Evolutionary conservation across 352 stramenopile species (phyloP).

Genomic region (Bremia lactucae): DNA sequence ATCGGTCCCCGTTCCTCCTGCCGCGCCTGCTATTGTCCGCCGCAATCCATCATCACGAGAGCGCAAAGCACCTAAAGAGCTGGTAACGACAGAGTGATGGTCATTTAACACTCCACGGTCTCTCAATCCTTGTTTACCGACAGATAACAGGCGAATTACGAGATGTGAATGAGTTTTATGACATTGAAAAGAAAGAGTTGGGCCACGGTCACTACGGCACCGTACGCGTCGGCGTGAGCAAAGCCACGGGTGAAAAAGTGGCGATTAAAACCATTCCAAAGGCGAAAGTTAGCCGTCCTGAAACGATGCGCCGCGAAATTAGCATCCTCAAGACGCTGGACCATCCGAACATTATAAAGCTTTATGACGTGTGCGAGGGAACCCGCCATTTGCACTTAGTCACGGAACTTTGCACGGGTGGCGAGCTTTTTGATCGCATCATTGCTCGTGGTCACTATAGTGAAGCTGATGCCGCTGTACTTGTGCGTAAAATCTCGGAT

Average conservation of each 20-base stretch:
- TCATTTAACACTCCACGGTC: background rate
- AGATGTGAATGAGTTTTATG: constrained; percentile 79
- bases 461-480: constrained; percentile 90
- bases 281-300: constrained; percentile 86
- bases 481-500: constrained; percentile 95
- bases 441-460: constrained; percentile 90
- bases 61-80: constrained; percentile 56
- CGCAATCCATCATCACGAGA: constrained; percentile 38
- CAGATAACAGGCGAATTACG: constrained; percentile 78
- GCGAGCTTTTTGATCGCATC: constrained; percentile 93
- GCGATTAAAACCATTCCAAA: constrained; percentile 99
- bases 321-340: constrained; percentile 86
- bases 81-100: constrained; percentile 30
- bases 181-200: constrained; percentile 84
- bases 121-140: background rate
- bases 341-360: constrained; percentile 97
- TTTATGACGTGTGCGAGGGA: constrained; percentile 96
- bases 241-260: constrained; percentile 87
- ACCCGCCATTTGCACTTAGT: constrained; percentile 94
- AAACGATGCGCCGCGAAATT: constrained; percentile 92
- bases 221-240: constrained; percentile 92
- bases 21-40: constrained; percentile 14
- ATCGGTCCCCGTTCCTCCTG: constrained; percentile 14
- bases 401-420: constrained; percentile 95
- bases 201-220: constrained; percentile 94